Evolutionary conservation across 192 early-diverging fungal genomes (phyloP).

Genomic region (Rhizophagus prolifer): DNA sequence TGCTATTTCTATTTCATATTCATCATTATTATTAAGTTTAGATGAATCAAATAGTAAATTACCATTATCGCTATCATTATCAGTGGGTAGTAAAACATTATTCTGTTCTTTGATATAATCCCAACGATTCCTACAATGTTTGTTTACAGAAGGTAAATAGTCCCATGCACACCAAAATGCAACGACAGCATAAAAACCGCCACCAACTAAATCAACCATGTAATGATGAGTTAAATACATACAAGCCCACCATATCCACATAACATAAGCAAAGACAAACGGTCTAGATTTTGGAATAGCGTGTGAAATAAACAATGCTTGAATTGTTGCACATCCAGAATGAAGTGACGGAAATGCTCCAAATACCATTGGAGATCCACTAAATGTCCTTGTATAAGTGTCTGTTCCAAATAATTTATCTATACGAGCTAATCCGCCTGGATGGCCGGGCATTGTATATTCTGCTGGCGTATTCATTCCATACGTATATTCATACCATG

Average conservation of each 20-base stretch:
- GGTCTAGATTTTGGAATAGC: slow-evolving; percentile 46
- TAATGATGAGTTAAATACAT: slow-evolving; percentile 79
- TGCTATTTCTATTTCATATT: neutral
- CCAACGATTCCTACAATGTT: neutral
- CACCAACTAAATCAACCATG: slow-evolving; percentile 69
- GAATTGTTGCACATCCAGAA: slow-evolving; percentile 65
- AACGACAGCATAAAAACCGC: slow-evolving; percentile 61
- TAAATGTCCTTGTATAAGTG: slow-evolving; percentile 63
- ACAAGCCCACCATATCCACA: slow-evolving; percentile 80
- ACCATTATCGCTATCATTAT: neutral
- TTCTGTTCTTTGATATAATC: neutral
- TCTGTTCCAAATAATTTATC: slow-evolving; percentile 64
- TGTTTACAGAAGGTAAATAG: slow-evolving; percentile 43
- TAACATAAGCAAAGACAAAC: slow-evolving; percentile 52
- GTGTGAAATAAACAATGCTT: slow-evolving; percentile 58
- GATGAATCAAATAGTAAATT: neutral
- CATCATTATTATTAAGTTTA: neutral
- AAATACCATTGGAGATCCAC: slow-evolving; percentile 69
- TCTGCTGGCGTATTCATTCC: slow-evolving; percentile 59
- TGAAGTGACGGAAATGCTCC: slow-evolving; percentile 77
- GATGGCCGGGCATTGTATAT: slow-evolving; percentile 65
- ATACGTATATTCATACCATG: slow-evolving; percentile 72
- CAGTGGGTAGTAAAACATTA: neutral
- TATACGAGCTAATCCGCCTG: slow-evolving; percentile 67
- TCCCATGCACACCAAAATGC: slow-evolving; percentile 51